A percentile compares a stretch with the other conserved stretches of the same genome.
phyloP scores from a whole-genome alignment of 768 basidiomycete genomes.

The Gelatoporia subvermispora region DNA sequence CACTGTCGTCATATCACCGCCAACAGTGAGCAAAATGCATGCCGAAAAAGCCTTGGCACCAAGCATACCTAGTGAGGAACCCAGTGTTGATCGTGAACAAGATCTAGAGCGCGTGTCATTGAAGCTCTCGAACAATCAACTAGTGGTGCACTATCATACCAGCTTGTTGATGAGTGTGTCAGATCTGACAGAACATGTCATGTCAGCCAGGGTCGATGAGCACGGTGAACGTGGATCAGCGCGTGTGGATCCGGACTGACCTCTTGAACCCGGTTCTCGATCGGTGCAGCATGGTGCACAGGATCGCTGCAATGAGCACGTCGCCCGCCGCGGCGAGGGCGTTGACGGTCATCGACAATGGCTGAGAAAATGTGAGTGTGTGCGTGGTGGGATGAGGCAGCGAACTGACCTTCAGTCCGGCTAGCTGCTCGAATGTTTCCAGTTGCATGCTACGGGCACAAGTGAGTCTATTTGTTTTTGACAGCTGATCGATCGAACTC shows the following conservation, averaged over 20 bases:
- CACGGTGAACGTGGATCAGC: no score
- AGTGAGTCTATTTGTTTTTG: background rate
- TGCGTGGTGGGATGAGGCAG: background rate
- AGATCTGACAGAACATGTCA: constrained; percentile 23
- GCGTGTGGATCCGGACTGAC: constrained; percentile 6
- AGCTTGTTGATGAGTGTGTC: constrained; percentile 40
- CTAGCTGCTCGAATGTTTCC: constrained; percentile 3
- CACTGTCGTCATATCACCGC: constrained; percentile 1
- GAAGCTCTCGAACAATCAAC: background rate
- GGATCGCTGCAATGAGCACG: constrained; percentile 42
- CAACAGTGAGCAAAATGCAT: background rate
- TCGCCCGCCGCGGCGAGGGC: constrained; percentile 46
- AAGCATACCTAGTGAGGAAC: constrained; percentile 29
- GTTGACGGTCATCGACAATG: constrained; percentile 53
- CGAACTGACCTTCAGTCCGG: constrained; percentile 4
- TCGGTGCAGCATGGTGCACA: constrained; percentile 45
- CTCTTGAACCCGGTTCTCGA: constrained; percentile 49
- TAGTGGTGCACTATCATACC: constrained; percentile 4
- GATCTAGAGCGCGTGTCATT: constrained; percentile 28
- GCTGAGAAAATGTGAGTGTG: constrained; percentile 24
- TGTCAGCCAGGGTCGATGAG: no score
- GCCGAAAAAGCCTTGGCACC: background rate
- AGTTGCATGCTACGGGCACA: background rate
- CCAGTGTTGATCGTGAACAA: constrained; percentile 39
- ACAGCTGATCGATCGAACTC: no score